Conservation (phyloP, 768 basidiomycete species). For the Mycena filopes region DNA sequence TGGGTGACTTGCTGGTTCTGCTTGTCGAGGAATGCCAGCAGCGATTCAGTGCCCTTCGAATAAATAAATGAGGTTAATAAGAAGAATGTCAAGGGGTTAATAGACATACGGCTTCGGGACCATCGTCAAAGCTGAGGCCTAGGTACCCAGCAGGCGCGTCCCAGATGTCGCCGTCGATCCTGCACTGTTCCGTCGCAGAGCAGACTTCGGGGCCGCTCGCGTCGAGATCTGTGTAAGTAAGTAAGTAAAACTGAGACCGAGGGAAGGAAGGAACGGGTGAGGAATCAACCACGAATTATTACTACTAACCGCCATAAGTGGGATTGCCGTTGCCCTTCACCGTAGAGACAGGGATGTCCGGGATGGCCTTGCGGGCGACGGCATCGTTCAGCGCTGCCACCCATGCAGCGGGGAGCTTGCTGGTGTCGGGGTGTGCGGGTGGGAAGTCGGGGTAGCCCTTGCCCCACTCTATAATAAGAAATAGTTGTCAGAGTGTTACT, state of each 20-base stretch:
- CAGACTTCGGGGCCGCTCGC: conserved; percentile 67
- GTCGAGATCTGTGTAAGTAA: conserved; percentile 29
- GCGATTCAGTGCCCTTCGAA: conserved; percentile 50
- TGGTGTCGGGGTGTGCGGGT: conserved; percentile 1
- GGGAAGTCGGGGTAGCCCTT: conserved; percentile 3
- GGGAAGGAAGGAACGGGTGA: too few species aligned
- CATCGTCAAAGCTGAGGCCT: conserved; percentile 83
- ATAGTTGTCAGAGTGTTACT: background rate
- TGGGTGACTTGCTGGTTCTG: conserved; percentile 80
- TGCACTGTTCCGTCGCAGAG: conserved; percentile 55
- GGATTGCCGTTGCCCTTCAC: conserved; percentile 35
- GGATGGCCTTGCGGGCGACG: conserved; percentile 77
- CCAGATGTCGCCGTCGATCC: conserved; percentile 68
- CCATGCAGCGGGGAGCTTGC: conserved; percentile 18
- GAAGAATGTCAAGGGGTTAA: background rate
- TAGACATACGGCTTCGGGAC: conserved; percentile 58
- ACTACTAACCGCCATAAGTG: background rate
- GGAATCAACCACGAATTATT: too few species aligned
- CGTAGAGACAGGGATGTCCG: conserved; percentile 66
- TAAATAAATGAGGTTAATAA: background rate
- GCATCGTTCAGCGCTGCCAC: conserved; percentile 64
- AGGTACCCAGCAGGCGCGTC: conserved; percentile 79
- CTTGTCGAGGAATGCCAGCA: conserved; percentile 74
- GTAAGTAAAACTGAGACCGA: too few species aligned
- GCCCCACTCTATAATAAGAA: conserved; percentile 1